Evolutionary conservation across 345 rosid genomes (phyloP).

Genomic region (Gynandropsis gynandra): DNA sequence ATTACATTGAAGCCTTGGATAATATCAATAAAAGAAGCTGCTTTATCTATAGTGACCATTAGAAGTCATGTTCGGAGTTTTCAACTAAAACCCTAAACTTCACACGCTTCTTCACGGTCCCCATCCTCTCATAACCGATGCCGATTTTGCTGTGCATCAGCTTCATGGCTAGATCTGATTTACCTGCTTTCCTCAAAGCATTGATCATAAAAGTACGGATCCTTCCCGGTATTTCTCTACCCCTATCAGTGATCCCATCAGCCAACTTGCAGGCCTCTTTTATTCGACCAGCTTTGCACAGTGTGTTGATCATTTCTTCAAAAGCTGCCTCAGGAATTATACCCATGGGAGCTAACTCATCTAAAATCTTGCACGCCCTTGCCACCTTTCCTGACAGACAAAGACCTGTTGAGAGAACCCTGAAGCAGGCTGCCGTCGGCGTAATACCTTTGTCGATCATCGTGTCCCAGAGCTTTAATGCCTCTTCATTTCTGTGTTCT

Average conservation of each 20-base stretch:
- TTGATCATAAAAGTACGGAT: constrained; percentile 63
- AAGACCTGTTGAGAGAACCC: constrained; percentile 63
- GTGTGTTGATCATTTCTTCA: constrained; percentile 67
- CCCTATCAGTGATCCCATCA: constrained; percentile 78
- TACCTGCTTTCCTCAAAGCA: constrained; percentile 85
- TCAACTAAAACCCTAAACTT: constrained; percentile 62
- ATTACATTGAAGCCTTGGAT: too few species aligned
- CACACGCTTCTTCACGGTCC: constrained; percentile 64
- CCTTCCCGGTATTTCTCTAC: constrained; percentile 73
- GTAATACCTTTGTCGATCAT: constrained; percentile 88
- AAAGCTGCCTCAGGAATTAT: constrained; percentile 66
- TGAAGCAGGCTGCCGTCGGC: constrained; percentile 71
- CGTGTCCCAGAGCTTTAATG: constrained; percentile 65
- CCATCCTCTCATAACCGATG: constrained; percentile 69
- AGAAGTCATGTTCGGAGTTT: neutral
- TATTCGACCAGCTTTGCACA: constrained; percentile 68
- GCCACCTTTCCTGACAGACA: constrained; percentile 84
- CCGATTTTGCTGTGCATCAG: constrained; percentile 89
- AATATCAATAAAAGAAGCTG: too few species aligned
- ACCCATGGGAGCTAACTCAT: constrained; percentile 84
- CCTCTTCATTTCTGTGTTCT: constrained; percentile 71
- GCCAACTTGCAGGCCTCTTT: constrained; percentile 86
- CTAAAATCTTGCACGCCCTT: constrained; percentile 84
- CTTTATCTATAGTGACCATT: neutral
- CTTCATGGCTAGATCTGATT: constrained; percentile 70